These are phyloP conservation scores for Piper longum DNA, from an alignment of 164 flowering plant genomes.

Conservation along the genomic window DNA sequence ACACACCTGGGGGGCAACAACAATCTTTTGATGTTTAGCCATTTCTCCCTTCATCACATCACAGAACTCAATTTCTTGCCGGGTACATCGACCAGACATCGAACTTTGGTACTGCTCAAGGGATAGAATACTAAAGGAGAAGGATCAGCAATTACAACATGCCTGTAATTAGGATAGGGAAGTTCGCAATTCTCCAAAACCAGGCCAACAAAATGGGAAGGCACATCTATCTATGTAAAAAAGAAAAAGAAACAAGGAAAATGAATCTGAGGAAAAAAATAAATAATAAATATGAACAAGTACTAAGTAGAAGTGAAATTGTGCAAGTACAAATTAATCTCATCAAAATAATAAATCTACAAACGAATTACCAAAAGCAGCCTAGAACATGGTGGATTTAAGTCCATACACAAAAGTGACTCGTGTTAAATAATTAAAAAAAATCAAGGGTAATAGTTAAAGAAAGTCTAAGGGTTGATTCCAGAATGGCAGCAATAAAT, in stretches of 20 bases:
- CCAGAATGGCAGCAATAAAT: too few species aligned
- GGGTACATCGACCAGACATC: slow-evolving; percentile 92
- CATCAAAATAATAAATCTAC: too few species aligned
- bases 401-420: too few species aligned
- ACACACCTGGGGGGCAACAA: slow-evolving; percentile 80
- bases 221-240: slow-evolving; percentile 59
- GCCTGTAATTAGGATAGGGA: slow-evolving; percentile 80
- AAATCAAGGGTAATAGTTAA: too few species aligned
- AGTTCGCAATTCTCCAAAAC: slow-evolving; percentile 75
- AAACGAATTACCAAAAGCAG: too few species aligned
- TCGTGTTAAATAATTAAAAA: too few species aligned
- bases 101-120: slow-evolving; percentile 74
- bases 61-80: slow-evolving; percentile 85
- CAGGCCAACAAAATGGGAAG: slow-evolving; percentile 87
- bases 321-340: too few species aligned
- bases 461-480: too few species aligned
- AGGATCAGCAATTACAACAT: slow-evolving; percentile 79
- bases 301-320: too few species aligned
- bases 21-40: slow-evolving; percentile 65
- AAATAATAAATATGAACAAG: too few species aligned
- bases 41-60: slow-evolving; percentile 83
- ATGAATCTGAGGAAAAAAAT: too few species aligned
- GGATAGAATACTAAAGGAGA: slow-evolving; percentile 86
- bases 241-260: background rate
- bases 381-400: too few species aligned